Base-by-base conservation (phyloP, 1,284 basidiomycete species). In the Austroboletus novae-zelandiae region DNA sequence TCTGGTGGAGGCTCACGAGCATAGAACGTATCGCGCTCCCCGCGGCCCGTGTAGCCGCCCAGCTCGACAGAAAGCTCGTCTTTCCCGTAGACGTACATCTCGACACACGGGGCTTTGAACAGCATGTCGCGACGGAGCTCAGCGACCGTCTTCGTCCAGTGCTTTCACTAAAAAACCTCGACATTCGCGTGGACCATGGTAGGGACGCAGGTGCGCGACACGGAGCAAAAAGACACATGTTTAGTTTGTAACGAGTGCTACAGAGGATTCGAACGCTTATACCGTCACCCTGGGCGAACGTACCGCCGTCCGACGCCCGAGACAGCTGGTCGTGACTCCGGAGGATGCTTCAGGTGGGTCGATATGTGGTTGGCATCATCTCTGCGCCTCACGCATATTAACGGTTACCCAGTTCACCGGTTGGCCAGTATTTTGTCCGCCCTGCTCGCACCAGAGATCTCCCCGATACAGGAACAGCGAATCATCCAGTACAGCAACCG, bases 1-100 rank as follows among this genome's bases (percentile, higher is more conserved):
- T 90, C 41, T 97, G 94, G 94, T 96, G 90, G 91, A 77, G 74
- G 42, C 86, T 89, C 20, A 96, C 94, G 3, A 89, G 87, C 54
- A 94, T 96, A 36, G 79, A 92, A 64, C 80, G 92, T 29, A 76
- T 89, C 14, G 74, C 85, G 0, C 71, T 96, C 15, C 91, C 93
- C 3, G 73, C 75, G n/a, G 68, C 71, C 48, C 77, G 80, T 35
- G 84, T 94, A 29, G 67, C 70, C 39, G 72, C 72, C n/a, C 78
- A 82, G 60, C 68, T 75, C 23, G 68, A 71, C 40, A 76, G 60
- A 27, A 64, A 74, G 51, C 70, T 84, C 17, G 59, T 65, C 9
- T 77, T 88, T 52, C 81, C 83, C 7, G 65, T 88, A 25, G 62
- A 68, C 47, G 68, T 89, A 45, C 70, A 73, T 20, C 57, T 87